Conservation (phyloP, 495 filamentous ascomycete genomes). For the Hypoxylon subgilvum region DNA sequence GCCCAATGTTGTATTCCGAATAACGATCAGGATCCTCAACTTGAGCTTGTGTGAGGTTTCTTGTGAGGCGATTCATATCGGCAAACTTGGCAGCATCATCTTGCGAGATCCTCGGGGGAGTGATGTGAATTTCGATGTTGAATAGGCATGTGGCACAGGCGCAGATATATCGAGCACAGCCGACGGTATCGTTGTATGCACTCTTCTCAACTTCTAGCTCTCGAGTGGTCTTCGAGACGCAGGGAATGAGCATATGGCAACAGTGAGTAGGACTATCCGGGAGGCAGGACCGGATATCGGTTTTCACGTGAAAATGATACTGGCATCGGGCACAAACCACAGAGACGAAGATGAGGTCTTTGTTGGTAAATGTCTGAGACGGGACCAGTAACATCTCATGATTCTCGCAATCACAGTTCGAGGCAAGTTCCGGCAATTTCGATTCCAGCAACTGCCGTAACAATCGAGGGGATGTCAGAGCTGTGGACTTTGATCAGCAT, state of each 20-base stretch:
- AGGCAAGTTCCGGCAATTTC: slow-evolving; percentile 14
- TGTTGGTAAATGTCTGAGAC: slow-evolving; percentile 20
- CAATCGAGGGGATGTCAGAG: slow-evolving; percentile 32
- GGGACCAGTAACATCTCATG: slow-evolving; percentile 36
- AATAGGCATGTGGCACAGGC: slow-evolving; percentile 62
- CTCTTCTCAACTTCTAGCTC: not conserved
- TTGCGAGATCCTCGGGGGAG: slow-evolving; percentile 47
- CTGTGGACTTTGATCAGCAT: slow-evolving; percentile 14
- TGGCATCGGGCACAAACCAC: slow-evolving; percentile 29
- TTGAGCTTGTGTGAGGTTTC: slow-evolving; percentile 60
- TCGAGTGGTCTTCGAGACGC: slow-evolving; percentile 3
- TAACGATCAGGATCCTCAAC: slow-evolving; percentile 64
- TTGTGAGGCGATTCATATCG: slow-evolving; percentile 59
- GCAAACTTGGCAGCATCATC: slow-evolving; percentile 57
- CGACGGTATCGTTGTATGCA: slow-evolving; percentile 17
- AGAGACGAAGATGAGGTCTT: slow-evolving; percentile 21
- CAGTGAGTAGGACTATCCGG: slow-evolving; percentile 22
- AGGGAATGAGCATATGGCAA: slow-evolving; percentile 37
- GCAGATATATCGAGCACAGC: slow-evolving; percentile 61
- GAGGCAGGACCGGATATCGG: slow-evolving; percentile 2
- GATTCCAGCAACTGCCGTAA: slow-evolving; percentile 31
- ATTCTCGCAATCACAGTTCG: slow-evolving; percentile 9
- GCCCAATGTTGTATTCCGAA: slow-evolving; percentile 55
- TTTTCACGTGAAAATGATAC: slow-evolving; percentile 35
- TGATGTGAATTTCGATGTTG: slow-evolving; percentile 60